These are phyloP conservation scores for Fraxinus platypoda DNA, from an alignment of 305 asterid species.

Conservation along the genomic window DNA sequence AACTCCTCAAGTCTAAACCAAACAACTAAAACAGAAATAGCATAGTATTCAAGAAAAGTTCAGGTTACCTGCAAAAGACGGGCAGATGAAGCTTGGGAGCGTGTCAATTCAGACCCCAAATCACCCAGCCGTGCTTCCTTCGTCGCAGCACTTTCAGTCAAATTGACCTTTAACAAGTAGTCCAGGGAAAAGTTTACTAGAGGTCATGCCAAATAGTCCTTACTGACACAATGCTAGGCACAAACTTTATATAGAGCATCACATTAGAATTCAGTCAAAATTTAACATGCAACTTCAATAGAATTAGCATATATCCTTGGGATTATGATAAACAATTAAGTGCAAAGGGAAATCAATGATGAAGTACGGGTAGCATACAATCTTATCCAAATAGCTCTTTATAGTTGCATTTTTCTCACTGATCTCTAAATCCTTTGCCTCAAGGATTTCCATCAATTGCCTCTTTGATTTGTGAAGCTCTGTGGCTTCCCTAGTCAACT, in stretches of 20 bases:
- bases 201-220: neutral
- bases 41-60: neutral
- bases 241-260: neutral
- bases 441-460: constrained; percentile 82
- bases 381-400: constrained; percentile 84
- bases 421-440: constrained; percentile 72
- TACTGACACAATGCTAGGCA: neutral
- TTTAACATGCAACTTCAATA: neutral
- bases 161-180: constrained; percentile 48
- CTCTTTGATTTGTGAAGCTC: constrained; percentile 83
- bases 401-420: constrained; percentile 75
- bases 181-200: constrained; percentile 9
- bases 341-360: neutral
- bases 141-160: constrained; percentile 63
- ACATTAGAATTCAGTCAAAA: neutral
- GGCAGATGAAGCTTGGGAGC: constrained; percentile 52
- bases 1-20: neutral
- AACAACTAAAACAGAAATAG: neutral
- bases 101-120: constrained; percentile 70
- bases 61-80: constrained; percentile 59
- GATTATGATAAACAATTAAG: neutral
- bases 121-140: constrained; percentile 69
- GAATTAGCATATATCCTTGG: neutral
- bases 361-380: constrained; percentile 39
- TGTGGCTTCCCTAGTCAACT: constrained; percentile 57